phyloP scores from a whole-genome alignment of 2,329 filamentous ascomycete species.

The Ophiocordyceps unilateralis region DNA sequence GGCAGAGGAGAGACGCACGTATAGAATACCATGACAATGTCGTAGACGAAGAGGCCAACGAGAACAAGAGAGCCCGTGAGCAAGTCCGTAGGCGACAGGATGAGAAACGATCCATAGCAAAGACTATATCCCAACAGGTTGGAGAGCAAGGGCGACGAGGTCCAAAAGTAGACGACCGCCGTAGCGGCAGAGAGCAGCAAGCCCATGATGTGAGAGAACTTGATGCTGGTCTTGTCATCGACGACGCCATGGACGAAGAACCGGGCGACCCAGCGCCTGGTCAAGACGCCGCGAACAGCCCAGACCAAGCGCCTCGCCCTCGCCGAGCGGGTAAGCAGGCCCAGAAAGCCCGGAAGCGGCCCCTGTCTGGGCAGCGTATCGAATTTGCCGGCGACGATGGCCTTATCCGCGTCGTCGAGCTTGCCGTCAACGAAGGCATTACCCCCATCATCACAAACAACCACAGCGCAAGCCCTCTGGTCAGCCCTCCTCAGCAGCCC shows the following conservation, averaged over 20 bases:
- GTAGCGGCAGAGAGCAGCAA: constrained; percentile 34
- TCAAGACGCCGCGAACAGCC: constrained; percentile 32
- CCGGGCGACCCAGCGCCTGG: constrained; percentile 32
- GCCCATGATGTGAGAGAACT: constrained; percentile 39
- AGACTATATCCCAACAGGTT: constrained; percentile 80
- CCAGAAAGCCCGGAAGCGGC: constrained; percentile 4
- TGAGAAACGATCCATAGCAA: constrained; percentile 64
- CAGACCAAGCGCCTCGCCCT: constrained; percentile 18
- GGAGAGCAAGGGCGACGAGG: constrained; percentile 39
- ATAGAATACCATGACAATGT: constrained; percentile 85
- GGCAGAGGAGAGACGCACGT: constrained; percentile 45
- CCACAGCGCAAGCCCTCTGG: constrained; percentile 20
- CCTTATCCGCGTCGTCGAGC: neutral
- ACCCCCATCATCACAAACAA: constrained; percentile 16
- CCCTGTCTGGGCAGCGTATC: neutral
- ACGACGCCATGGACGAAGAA: constrained; percentile 32
- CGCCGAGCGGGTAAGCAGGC: constrained; percentile 15
- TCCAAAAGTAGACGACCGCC: constrained; percentile 51
- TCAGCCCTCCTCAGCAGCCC: constrained; percentile 29
- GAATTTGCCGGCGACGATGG: neutral
- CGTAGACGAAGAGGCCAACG: constrained; percentile 74
- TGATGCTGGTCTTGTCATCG: constrained; percentile 30
- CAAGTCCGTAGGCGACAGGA: constrained; percentile 83
- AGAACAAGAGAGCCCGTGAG: constrained; percentile 64
- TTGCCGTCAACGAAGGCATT: constrained; percentile 4